These are phyloP conservation scores for Malania oleifera DNA, from an alignment of 164 flowering plant genomes.

Conservation along the genomic window DNA sequence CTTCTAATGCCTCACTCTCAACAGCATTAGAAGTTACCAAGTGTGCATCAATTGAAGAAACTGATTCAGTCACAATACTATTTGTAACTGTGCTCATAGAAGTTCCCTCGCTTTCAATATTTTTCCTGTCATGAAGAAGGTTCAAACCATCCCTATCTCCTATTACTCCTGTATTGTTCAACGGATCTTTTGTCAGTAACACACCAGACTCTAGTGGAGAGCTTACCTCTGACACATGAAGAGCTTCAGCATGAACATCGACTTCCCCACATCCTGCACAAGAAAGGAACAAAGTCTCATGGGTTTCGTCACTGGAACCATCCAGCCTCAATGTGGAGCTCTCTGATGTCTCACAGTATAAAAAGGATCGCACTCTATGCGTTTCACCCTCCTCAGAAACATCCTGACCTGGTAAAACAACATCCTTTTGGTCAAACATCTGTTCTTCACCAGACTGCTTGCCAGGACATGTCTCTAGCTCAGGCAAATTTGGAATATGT, in stretches of 20 bases:
- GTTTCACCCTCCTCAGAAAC: slow-evolving; percentile 16
- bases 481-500: slow-evolving; percentile 8
- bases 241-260: slow-evolving; percentile 11
- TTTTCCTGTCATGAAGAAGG: neutral
- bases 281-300: slow-evolving; percentile 17
- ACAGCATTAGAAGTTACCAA: slow-evolving; percentile 9
- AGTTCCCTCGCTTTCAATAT: slow-evolving; percentile 2
- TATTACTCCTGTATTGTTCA: neutral
- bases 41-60: slow-evolving; percentile 1
- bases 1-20: slow-evolving; percentile 19
- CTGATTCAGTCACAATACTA: slow-evolving; percentile 1
- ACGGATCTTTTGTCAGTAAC: neutral
- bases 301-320: slow-evolving; percentile 16
- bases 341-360: slow-evolving; percentile 26
- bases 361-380: slow-evolving; percentile 13
- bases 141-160: neutral
- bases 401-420: slow-evolving; percentile 4
- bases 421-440: slow-evolving; percentile 11
- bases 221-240: slow-evolving; percentile 24
- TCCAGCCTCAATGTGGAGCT: slow-evolving; percentile 14
- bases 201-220: slow-evolving; percentile 8
- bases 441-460: slow-evolving; percentile 14
- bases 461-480: slow-evolving; percentile 12
- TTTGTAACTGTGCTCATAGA: slow-evolving; percentile 7
- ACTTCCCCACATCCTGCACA: slow-evolving; percentile 14